Conservation (phyloP, 805 yeast species). For the Candida sakaeoensis region DNA sequence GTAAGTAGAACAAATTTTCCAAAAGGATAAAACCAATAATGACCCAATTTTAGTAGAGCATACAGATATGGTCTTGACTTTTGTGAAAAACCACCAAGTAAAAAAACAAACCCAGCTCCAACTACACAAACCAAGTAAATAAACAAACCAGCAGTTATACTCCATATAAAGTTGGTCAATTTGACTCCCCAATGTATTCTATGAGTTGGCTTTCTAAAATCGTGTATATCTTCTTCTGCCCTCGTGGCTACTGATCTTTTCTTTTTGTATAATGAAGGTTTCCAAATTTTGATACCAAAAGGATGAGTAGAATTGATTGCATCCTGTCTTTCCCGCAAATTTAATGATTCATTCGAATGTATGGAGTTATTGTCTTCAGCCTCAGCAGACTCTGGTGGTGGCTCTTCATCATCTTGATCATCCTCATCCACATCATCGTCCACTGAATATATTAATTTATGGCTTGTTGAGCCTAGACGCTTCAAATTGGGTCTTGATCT, state of each 20-base stretch:
- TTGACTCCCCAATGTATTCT: slow-evolving; percentile 59
- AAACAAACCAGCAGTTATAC: slow-evolving; percentile 64
- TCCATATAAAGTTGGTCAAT: slow-evolving; percentile 71
- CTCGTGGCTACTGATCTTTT: slow-evolving; percentile 84
- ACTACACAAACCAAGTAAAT: slow-evolving; percentile 51
- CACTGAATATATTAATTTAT: slow-evolving; percentile 58
- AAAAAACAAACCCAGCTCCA: slow-evolving; percentile 45
- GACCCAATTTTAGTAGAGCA: slow-evolving; percentile 57
- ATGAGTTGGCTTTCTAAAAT: slow-evolving; percentile 46
- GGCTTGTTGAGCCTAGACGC: slow-evolving; percentile 14
- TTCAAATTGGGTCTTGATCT: slow-evolving; percentile 28
- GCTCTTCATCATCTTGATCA: slow-evolving; percentile 28
- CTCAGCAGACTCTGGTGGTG: slow-evolving; percentile 38
- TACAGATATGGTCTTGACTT: slow-evolving; percentile 60
- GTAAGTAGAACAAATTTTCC: slow-evolving; percentile 81
- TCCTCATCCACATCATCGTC: slow-evolving; percentile 79
- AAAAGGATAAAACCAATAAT: slow-evolving; percentile 79
- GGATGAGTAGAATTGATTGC: slow-evolving; percentile 98
- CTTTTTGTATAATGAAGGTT: slow-evolving; percentile 94
- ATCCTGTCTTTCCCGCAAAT: slow-evolving; percentile 87
- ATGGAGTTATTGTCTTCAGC: slow-evolving; percentile 30
- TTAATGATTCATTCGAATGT: slow-evolving; percentile 63
- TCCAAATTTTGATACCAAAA: slow-evolving; percentile 97
- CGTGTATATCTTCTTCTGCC: slow-evolving; percentile 93
- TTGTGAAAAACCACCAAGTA: slow-evolving; percentile 38